Evolutionary conservation across 1,284 basidiomycete genomes (phyloP), one percentile per base, ranked within the genome.

Genomic region (Sanguinoderma infundibulare): DNA sequence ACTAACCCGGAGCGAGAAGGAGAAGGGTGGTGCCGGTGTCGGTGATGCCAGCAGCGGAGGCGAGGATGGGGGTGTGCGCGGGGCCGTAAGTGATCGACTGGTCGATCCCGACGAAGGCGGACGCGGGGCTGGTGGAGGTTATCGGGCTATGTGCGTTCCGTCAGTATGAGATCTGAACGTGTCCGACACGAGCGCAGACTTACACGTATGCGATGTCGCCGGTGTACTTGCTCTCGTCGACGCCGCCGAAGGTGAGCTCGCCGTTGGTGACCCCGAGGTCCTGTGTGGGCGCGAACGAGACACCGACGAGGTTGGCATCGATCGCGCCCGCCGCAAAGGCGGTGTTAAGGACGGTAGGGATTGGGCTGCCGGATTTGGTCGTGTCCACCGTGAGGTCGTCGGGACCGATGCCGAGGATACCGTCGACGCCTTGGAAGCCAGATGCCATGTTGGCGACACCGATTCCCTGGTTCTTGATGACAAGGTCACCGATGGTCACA

Each of bases 71-170:
- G 5, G 72, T 80, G 9, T 57, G 55, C 1, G 75, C 73, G 7
- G 69, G 30, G 17, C 85, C 83, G 63, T 86, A 89, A 15, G 73
- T 73, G 58, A 90, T 76, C 51, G 78, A 76, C 72, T 88, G 81
- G 69, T 86, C 76, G 66, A 90, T 85, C n/a, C 87, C 88, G 81
- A 87, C 89, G 76, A 79, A 89, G 39, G 73, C 64, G 54, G 65
- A 75, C 6, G 85, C 78, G 20, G 87, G 87, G 10, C 59, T 68
- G 1, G 80, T 81, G 9, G 66, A 68, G 0, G 85, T 87, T 52
- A 83, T 55, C 8, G 84, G 78, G 5, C 82, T 84, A n/a, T 10
- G 24, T 20, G 15, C 4, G 3, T 6, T 39, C 9, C n/a, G n/a
- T n/a, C n/a, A n/a, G n/a, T n/a, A n/a, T n/a, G n/a, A n/a, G n/a